Base-by-base conservation (phyloP, 1,284 basidiomycete species). In the Mixia osmundae region DNA sequence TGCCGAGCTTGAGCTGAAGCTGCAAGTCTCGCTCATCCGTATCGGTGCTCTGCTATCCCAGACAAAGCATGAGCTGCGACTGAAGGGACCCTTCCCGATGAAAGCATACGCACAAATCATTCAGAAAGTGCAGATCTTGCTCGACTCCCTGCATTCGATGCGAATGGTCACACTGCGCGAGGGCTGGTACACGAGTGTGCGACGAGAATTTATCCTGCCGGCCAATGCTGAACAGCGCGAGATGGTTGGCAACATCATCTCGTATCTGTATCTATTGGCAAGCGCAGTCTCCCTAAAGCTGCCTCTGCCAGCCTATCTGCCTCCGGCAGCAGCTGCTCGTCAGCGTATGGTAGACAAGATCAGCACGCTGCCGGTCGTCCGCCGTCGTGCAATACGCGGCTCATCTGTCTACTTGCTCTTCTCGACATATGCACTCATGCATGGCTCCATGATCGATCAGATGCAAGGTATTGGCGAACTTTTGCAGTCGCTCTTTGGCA, bases 241-340 rank as follows among this genome's bases (percentile, higher is more conserved):
- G 3, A 25, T 49, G 74, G 76, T 72, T 30, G 85, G 85, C 24
- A 91, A 83, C 54, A 75, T 94, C 39, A 75, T 95, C 38, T 67
- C 95, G 9, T 85, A 75, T 55, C 80, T 94, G 55, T 82, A 82
- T 21, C 72, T 72, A 0, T 64, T 97, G 5, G 74, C 80, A 1
- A 72, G 79, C 0, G 76, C 80, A 0, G 83, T 94, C 54, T 64
- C 73, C 20, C 64, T 87, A 21, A 89, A 94, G 48, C 72, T 76
- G 3, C 89, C 89, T 0, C 62, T 97, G 20, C 83, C 89, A 0
- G 83, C 89, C 0, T 94, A 87, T 55, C 68, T 97, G 1, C 89
- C 89, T 2, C 85, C 85, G 0, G 87, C 78, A 0, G 79, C 83
- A 49, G 64, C 71, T 43, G 69, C 80, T 1, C 68, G 87, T 37